Evolutionary conservation across 2,329 filamentous ascomycete species (phyloP).

Genomic region (Mycosphaerella sp.): DNA sequence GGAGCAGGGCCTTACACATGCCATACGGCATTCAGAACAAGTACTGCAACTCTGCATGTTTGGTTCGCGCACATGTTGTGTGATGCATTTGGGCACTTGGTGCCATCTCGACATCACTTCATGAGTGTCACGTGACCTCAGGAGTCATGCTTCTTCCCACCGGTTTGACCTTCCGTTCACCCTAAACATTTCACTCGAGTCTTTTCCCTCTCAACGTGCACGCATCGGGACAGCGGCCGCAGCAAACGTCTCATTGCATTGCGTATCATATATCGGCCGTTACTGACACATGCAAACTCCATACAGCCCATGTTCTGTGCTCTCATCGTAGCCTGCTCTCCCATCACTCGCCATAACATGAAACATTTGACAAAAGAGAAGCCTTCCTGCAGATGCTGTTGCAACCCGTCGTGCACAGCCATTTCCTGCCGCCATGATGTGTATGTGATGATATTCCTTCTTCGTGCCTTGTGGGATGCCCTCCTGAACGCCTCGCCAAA

Average conservation of each 20-base stretch:
- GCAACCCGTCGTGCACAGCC: background rate
- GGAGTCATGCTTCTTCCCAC: background rate
- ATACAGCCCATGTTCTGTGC: background rate
- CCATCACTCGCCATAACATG: background rate
- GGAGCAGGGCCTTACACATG: too few species aligned
- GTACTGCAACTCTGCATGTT: too few species aligned
- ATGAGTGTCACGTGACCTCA: background rate
- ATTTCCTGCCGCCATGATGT: background rate
- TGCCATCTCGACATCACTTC: too few species aligned
- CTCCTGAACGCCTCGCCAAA: constrained; percentile 9
- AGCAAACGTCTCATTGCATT: background rate
- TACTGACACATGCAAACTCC: background rate
- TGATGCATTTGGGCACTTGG: too few species aligned
- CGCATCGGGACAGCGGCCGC: background rate
- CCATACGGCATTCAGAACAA: too few species aligned
- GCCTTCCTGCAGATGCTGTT: background rate
- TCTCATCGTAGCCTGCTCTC: background rate
- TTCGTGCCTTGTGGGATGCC: background rate
- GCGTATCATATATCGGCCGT: background rate
- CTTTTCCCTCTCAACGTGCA: background rate
- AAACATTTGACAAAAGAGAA: background rate
- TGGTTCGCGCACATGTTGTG: too few species aligned
- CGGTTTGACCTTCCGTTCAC: constrained; percentile 1
- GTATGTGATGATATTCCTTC: background rate
- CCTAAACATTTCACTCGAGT: background rate